Conservation (phyloP, 2,329 filamentous ascomycete genomes). For the Cytospora schulzeri region DNA sequence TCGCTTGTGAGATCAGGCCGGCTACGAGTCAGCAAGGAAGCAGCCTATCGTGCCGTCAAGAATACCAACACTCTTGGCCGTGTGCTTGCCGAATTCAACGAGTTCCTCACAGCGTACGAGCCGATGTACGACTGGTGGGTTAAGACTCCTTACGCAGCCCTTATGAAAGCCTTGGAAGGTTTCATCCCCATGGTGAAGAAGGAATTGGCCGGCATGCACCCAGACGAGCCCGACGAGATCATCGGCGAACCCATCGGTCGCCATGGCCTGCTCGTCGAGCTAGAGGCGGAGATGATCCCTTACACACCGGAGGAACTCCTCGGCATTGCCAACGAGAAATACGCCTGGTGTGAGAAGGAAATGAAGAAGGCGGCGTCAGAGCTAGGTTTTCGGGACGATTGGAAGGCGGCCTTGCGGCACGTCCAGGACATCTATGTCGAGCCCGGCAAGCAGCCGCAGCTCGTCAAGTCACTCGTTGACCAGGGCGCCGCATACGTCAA, state of each 20-base stretch:
- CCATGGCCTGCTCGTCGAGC: slow-evolving; percentile 52
- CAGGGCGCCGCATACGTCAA: slow-evolving; percentile 57
- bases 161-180: slow-evolving; percentile 41
- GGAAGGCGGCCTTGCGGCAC: slow-evolving; percentile 56
- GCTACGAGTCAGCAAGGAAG: slow-evolving; percentile 43
- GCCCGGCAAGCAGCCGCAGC: slow-evolving; percentile 54
- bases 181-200: slow-evolving; percentile 43
- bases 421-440: slow-evolving; percentile 58
- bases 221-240: slow-evolving; percentile 50
- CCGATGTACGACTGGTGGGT: slow-evolving; percentile 62
- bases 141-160: slow-evolving; percentile 44
- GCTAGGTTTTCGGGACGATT: slow-evolving; percentile 51
- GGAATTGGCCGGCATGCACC: slow-evolving; percentile 48
- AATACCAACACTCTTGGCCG: slow-evolving; percentile 43
- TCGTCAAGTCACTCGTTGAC: slow-evolving; percentile 53
- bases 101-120: slow-evolving; percentile 58
- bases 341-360: slow-evolving; percentile 57
- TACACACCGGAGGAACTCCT: slow-evolving; percentile 61
- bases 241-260: slow-evolving; percentile 59
- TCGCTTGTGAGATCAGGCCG: slow-evolving; percentile 40
- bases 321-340: slow-evolving; percentile 52
- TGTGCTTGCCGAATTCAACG: slow-evolving; percentile 49
- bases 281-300: slow-evolving; percentile 59
- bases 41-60: slow-evolving; percentile 50
- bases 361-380: slow-evolving; percentile 53